Conservation (phyloP, 768 basidiomycete species). For the Ramaria sp. region DNA sequence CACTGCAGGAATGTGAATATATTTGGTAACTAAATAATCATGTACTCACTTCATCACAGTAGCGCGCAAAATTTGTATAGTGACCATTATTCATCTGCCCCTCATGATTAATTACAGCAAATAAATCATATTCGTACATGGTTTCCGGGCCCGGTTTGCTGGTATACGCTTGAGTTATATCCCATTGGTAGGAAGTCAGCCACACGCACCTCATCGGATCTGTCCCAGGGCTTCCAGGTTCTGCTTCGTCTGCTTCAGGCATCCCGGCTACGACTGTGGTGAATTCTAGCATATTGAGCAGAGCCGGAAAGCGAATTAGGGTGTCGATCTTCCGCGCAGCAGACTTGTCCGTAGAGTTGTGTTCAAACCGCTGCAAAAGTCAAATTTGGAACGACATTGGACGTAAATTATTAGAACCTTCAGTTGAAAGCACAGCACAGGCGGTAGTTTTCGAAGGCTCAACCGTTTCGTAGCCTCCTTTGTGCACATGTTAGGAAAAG, state of each 20-base stretch:
- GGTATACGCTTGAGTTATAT: not conserved
- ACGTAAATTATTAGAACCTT: slow-evolving; percentile 44
- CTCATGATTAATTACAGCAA: slow-evolving; percentile 90
- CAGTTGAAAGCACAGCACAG: slow-evolving; percentile 89
- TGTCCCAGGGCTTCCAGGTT: not conserved
- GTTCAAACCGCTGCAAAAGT: slow-evolving; percentile 73
- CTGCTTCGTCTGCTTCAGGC: slow-evolving; percentile 24
- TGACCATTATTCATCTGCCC: slow-evolving; percentile 93
- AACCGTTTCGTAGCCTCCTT: slow-evolving; percentile 79
- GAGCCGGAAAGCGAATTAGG: slow-evolving; percentile 70
- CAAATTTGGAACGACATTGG: not conserved
- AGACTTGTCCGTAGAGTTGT: slow-evolving; percentile 61
- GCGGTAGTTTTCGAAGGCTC: slow-evolving; percentile 75
- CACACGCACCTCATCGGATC: not conserved
- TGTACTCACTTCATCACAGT: slow-evolving; percentile 65
- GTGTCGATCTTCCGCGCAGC: slow-evolving; percentile 79
- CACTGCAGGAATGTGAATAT: slow-evolving; percentile 38
- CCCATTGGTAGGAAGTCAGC: not conserved
- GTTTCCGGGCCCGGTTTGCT: slow-evolving; percentile 48
- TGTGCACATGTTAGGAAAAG: slow-evolving; percentile 3
- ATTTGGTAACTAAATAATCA: not conserved
- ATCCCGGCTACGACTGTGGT: slow-evolving; percentile 49
- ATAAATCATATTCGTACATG: slow-evolving; percentile 84
- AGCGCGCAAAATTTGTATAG: slow-evolving; percentile 81
- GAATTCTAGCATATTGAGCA: slow-evolving; percentile 82